Conservation (phyloP, 371 early-diverging fungal genomes). For the Zychaea mexicana region DNA sequence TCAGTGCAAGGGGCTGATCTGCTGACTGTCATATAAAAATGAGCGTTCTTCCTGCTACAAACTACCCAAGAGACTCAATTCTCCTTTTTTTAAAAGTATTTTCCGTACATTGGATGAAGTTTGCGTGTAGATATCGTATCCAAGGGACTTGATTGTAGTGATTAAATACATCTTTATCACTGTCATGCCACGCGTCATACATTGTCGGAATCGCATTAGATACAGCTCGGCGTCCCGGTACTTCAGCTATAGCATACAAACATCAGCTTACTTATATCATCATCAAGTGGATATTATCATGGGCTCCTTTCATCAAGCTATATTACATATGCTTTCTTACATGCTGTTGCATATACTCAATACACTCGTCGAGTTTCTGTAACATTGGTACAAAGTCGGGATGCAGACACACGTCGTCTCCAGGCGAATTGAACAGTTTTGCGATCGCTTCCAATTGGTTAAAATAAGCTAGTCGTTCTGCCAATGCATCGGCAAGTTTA, state of each 20-base stretch:
- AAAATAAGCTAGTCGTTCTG: conserved; percentile 72
- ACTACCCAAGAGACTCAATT: too few relatives aligned
- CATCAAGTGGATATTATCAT: too few relatives aligned
- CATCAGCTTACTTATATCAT: not conserved
- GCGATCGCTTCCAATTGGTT: conserved; percentile 81
- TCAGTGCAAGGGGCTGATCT: conserved; percentile 10
- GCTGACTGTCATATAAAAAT: not conserved
- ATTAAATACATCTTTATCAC: conserved; percentile 88
- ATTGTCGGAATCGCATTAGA: conserved; percentile 87
- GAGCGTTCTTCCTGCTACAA: not conserved
- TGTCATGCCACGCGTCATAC: conserved; percentile 88
- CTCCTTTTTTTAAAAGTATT: not conserved
- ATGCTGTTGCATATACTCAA: conserved; percentile 77
- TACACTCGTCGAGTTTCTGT: conserved; percentile 72
- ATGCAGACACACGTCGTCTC: conserved; percentile 80
- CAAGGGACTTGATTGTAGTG: conserved; percentile 63
- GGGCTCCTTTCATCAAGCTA: too few relatives aligned
- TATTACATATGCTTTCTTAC: conserved; percentile 38
- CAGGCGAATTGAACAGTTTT: conserved; percentile 77
- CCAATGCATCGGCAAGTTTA: conserved; percentile 65
- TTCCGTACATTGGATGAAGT: conserved; percentile 23
- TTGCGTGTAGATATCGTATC: conserved; percentile 62
- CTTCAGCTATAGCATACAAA: too few relatives aligned
- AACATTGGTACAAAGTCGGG: conserved; percentile 80
- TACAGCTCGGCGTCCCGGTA: conserved; percentile 89